A percentile compares a stretch with the other conserved stretches of the same genome.
phyloP scores from a whole-genome alignment of 2,329 filamentous ascomycete genomes.

The Fusarium sp. region DNA sequence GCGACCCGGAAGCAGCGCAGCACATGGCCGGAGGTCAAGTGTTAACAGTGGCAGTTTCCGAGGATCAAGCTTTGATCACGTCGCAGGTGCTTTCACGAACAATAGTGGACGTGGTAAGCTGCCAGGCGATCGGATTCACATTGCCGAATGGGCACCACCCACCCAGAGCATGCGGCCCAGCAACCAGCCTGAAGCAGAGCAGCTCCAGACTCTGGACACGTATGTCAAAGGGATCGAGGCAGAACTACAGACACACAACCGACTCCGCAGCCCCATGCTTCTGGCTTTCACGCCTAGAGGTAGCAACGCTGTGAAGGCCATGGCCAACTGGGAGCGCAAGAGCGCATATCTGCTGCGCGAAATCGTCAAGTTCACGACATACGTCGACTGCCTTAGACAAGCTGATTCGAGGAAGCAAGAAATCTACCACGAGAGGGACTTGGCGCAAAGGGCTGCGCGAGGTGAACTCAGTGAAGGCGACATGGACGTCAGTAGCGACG shows the following conservation, averaged over 20 bases:
- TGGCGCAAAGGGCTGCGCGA: slow-evolving; percentile 58
- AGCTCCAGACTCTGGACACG: slow-evolving; percentile 75
- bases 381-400: slow-evolving; percentile 83
- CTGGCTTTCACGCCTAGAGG: slow-evolving; percentile 89
- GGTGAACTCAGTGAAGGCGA: slow-evolving; percentile 57
- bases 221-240: slow-evolving; percentile 89
- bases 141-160: slow-evolving; percentile 90
- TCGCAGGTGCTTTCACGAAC: slow-evolving; percentile 59
- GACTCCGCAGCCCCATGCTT: slow-evolving; percentile 85
- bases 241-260: slow-evolving; percentile 87
- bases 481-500: slow-evolving; percentile 46
- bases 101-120: slow-evolving; percentile 67
- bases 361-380: slow-evolving; percentile 96
- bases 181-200: slow-evolving; percentile 79
- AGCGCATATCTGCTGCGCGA: slow-evolving; percentile 90
- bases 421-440: slow-evolving; percentile 71
- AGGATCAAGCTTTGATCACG: slow-evolving; percentile 70
- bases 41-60: slow-evolving; percentile 62
- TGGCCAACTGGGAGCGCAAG: slow-evolving; percentile 98
- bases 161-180: slow-evolving; percentile 90
- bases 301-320: slow-evolving; percentile 81
- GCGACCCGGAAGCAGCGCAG: slow-evolving; percentile 62
- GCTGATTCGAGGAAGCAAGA: slow-evolving; percentile 76
- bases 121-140: slow-evolving; percentile 83
- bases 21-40: slow-evolving; percentile 53